Percentiles rank a stretch among this genome's conserved stretches.
These are phyloP conservation scores for Backusella tarrabulga DNA, from an alignment of 192 early-diverging fungal genomes.

Conservation along the genomic window DNA sequence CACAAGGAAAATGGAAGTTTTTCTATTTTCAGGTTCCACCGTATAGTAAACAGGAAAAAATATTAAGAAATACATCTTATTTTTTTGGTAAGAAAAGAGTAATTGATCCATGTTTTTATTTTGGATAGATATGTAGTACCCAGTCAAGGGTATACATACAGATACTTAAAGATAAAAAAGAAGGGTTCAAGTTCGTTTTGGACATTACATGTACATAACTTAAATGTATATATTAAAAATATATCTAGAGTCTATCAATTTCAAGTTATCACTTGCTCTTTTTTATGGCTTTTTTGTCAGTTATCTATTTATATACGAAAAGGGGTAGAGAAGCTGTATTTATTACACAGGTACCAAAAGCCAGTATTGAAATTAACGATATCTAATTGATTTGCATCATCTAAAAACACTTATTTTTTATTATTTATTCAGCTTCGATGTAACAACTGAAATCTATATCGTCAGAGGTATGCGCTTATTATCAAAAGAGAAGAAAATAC, in stretches of 20 bases:
- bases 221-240: constrained; percentile 4
- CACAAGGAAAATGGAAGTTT: neutral
- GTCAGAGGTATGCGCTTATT: too few relatives aligned
- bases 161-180: neutral
- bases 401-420: too few relatives aligned
- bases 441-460: too few relatives aligned
- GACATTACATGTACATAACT: neutral
- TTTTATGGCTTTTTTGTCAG: neutral
- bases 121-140: neutral
- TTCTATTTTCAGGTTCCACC: neutral
- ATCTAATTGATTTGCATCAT: neutral
- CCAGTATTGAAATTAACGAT: neutral
- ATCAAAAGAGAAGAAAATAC: too few relatives aligned
- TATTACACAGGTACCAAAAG: neutral
- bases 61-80: neutral
- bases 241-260: neutral
- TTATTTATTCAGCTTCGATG: too few relatives aligned
- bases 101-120: neutral
- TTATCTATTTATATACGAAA: neutral
- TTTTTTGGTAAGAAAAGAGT: neutral
- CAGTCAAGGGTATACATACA: neutral
- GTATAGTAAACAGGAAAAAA: neutral
- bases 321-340: neutral
- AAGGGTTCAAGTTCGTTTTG: neutral
- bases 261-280: neutral